Base-by-base conservation (phyloP, 139 green algal species). In the Closterium sp. region DNA sequence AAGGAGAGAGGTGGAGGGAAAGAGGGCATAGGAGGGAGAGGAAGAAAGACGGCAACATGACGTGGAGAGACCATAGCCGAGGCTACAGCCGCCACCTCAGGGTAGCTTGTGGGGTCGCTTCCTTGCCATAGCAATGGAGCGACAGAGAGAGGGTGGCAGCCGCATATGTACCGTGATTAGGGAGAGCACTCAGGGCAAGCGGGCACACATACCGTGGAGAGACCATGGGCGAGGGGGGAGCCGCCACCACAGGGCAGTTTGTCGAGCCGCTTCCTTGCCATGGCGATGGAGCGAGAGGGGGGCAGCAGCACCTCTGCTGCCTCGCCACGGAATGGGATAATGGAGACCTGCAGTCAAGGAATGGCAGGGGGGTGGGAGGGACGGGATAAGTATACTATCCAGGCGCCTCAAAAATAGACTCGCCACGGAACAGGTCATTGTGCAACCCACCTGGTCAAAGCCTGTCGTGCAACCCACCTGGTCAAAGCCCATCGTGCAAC, bases 311-410 rank as follows among this genome's bases (percentile, higher is more conserved):
- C 96, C 95, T 99, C 97, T 12, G 98, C 98, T 95, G 97, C 97
- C 93, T 99, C 97, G 32, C 98, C 98, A 88, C 97, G 98, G 95
- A 99, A 99, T 91, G 98, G 98, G 84, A 99, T 98, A 84, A 99
- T 96, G 85, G 93, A 97, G 33, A 99, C 98, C 92, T 94, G 89
- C 1, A 93, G 16, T 21, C 55, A 85, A 28, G 64, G 28, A 23
- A 28, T 28, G 0, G 55, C 55, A 76, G 55, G 43, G 43, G 43
- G 43, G 43, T 4, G 43, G 12, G 55, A n/a, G n/a, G n/a, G n/a
- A n/a, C n/a, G n/a, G n/a, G n/a, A n/a, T n/a, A n/a, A n/a, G n/a
- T n/a, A n/a, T n/a, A n/a, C n/a, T n/a, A n/a, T n/a, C n/a, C n/a
- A n/a, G n/a, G n/a, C n/a, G n/a, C n/a, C n/a, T n/a, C n/a, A n/a